These are phyloP conservation scores for Cryptosporidium parvum DNA, from an alignment of 169 alveolate species.

Conservation along the genomic window DNA sequence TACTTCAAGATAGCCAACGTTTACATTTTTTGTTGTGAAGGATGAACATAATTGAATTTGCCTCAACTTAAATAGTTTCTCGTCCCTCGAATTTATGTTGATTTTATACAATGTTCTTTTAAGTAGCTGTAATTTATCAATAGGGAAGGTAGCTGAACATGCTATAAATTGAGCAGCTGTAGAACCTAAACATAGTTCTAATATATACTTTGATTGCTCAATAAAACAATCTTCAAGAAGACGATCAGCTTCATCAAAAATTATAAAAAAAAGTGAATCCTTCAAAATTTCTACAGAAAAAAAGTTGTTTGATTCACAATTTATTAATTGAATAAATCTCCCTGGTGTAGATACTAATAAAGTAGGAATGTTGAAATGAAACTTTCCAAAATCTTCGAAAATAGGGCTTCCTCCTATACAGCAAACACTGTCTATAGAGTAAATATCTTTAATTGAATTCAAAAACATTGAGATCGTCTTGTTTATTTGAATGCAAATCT, in stretches of 20 bases:
- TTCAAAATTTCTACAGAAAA: background rate
- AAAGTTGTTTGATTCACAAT: conserved; percentile 2
- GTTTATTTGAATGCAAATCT: conserved; percentile 88
- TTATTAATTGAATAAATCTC: conserved; percentile 48
- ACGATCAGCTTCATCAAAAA: conserved; percentile 80
- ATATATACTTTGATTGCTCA: conserved; percentile 14
- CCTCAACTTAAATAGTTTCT: conserved; percentile 1
- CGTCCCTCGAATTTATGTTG: background rate
- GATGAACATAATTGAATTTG: conserved; percentile 72
- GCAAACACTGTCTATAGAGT: conserved; percentile 5
- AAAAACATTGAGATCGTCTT: conserved; percentile 23
- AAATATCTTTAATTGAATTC: conserved; percentile 1
- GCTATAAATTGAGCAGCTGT: conserved; percentile 74
- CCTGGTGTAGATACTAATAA: conserved; percentile 65
- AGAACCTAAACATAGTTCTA: conserved; percentile 15
- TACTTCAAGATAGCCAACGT: background rate
- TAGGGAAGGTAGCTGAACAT: conserved; percentile 80
- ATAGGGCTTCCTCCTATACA: conserved; percentile 68
- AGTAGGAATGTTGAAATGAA: background rate
- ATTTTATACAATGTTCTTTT: conserved; percentile 1
- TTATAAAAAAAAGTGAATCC: conserved; percentile 37
- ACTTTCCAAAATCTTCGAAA: conserved; percentile 30
- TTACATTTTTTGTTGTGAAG: background rate
- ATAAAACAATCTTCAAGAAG: conserved; percentile 76
- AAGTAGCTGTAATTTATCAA: conserved; percentile 27